Percentiles rank a stretch among this genome's conserved stretches.
Conservation (phyloP, 2,329 filamentous ascomycete genomes). For the Ceratocystis colombiana region DNA sequence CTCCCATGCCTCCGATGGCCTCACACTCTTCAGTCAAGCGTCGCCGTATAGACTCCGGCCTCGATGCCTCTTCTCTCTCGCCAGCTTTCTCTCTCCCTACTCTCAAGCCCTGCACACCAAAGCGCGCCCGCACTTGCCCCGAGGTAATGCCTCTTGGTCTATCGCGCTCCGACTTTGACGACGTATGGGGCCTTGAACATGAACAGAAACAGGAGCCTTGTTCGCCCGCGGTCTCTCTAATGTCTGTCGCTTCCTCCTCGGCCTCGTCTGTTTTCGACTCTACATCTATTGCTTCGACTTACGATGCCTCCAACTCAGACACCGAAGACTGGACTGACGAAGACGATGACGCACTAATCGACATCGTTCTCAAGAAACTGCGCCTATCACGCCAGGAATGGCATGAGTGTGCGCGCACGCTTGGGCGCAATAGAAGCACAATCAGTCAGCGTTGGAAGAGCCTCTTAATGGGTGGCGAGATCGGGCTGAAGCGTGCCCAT, state of each 20-base stretch:
- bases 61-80: constrained; percentile 26
- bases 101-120: constrained; percentile 44
- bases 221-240: constrained; percentile 8
- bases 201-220: constrained; percentile 8
- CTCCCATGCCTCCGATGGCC: constrained; percentile 16
- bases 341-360: constrained; percentile 55
- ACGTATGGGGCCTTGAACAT: constrained; percentile 24
- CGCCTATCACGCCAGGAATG: constrained; percentile 54
- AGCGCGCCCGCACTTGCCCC: constrained; percentile 50
- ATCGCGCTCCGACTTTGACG: constrained; percentile 49
- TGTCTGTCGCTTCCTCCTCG: constrained; percentile 18
- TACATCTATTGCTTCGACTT: constrained; percentile 26
- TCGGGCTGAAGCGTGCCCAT: constrained; percentile 44
- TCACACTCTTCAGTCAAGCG: constrained; percentile 40
- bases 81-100: constrained; percentile 25
- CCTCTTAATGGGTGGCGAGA: constrained; percentile 48
- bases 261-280: constrained; percentile 33
- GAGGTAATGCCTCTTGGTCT: constrained; percentile 51
- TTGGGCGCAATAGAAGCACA: constrained; percentile 50
- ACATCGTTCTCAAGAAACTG: constrained; percentile 57
- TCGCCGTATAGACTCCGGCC: constrained; percentile 40
- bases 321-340: constrained; percentile 50
- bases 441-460: constrained; percentile 54
- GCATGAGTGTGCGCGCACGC: constrained; percentile 55
- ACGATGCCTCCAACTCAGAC: constrained; percentile 36